A percentile compares a stretch with the other conserved stretches of the same genome.
Evolutionary conservation across 805 yeast species (phyloP).

Genomic region (Wickerhamiella shivajii): DNA sequence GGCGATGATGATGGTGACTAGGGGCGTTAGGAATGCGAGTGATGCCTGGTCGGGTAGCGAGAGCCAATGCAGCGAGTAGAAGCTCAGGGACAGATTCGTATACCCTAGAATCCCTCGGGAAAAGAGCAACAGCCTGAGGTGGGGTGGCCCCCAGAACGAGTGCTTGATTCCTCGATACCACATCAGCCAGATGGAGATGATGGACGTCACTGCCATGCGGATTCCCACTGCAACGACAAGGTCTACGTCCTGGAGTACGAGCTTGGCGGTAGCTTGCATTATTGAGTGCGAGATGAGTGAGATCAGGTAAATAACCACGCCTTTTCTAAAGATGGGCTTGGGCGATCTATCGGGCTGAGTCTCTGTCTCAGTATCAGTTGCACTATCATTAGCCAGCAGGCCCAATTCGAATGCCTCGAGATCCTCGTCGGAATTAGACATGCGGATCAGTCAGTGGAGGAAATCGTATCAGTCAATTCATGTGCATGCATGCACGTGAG

Average conservation of each 20-base stretch:
- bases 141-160: conserved; percentile 58
- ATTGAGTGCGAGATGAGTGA: background rate
- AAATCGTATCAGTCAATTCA: too few relatives aligned
- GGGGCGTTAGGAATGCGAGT: conserved; percentile 64
- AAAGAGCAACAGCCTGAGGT: conserved; percentile 37
- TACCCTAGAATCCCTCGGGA: conserved; percentile 62
- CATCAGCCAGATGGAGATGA: conserved; percentile 46
- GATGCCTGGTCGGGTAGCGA: conserved; percentile 71
- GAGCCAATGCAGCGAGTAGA: conserved; percentile 57
- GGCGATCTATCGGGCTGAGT: too few relatives aligned
- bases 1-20: conserved; percentile 62
- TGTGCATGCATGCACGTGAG: too few relatives aligned
- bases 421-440: too few relatives aligned
- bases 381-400: too few relatives aligned
- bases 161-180: conserved; percentile 35
- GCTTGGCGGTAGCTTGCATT: conserved; percentile 15
- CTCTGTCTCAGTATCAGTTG: too few relatives aligned
- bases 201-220: conserved; percentile 60
- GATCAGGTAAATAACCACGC: background rate
- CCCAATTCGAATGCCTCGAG: too few relatives aligned
- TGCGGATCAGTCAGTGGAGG: too few relatives aligned
- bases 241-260: conserved; percentile 11
- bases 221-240: conserved; percentile 39
- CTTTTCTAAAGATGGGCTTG: too few relatives aligned
- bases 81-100: conserved; percentile 66